Evolutionary conservation across 257 asterid genomes (phyloP), one percentile per base, ranked within the genome.

Genomic region (Cruciata laevipes): DNA sequence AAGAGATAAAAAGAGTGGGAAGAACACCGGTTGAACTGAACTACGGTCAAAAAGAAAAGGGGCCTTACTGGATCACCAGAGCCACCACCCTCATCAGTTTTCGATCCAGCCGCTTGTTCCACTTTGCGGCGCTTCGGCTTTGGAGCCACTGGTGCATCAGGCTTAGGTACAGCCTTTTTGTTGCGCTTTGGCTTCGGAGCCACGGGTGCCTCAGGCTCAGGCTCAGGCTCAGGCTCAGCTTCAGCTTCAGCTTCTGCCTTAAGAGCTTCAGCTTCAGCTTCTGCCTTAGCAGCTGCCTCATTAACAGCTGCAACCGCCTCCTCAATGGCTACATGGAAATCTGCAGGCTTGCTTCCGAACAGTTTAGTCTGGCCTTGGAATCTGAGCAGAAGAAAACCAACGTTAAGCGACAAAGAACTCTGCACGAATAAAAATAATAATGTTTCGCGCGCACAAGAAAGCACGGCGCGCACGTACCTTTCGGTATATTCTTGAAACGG

Each of bases 321-420:
- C 79, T 90, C 97, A 72, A 94, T 83, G 67, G 99, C 99, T 74
- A 12, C 27, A 17, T 56, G 83, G 70, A 90, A 90, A 79, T 90
- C 96, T 63, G 65, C 72, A 21, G 89, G 91, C 83, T 86, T 94
- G 86, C 96, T 87, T 66, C 99, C 99, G 72, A 83, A 81, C 83
- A 94, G 79, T 83, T 83, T 89, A 27, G 95, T 94, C 85, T 90
- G 99, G 55, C 86, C 97, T 84, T 80, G 95, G 84, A 88, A 94
- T 71, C 99, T 94, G 85, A 52, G 73, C 68, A 72, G 42, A 62
- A 65, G 77, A 71, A 66, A 55, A 17, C n/a, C 3, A 14, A 23
- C 38, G 63, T 40, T 73, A 51, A 71, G 67, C 62, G 57, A 58
- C 52, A 63, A 60, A 24, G 37, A 5, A 52, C 52, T 38, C 25